phyloP scores from a whole-genome alignment of 805 yeast genomes.

The Saccharomycopsis sp. region DNA sequence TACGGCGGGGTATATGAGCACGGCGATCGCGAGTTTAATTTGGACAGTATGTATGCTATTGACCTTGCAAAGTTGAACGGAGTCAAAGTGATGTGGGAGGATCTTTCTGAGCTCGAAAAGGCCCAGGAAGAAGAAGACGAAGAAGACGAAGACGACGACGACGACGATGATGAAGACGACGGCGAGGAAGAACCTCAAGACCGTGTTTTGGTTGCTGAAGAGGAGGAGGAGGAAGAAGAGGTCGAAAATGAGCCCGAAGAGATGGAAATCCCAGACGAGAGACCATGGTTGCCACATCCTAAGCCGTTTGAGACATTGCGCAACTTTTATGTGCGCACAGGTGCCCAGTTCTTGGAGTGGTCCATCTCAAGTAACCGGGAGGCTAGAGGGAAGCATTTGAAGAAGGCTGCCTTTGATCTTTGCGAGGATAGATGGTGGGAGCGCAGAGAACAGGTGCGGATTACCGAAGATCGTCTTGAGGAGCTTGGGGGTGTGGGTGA shows the following conservation, averaged over 20 bases:
- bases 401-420: conserved; percentile 81
- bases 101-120: conserved; percentile 47
- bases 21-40: conserved; percentile 76
- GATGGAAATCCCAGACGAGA: conserved; percentile 75
- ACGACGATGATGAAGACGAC: conserved; percentile 53
- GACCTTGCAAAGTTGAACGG: conserved; percentile 88
- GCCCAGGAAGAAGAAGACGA: conserved; percentile 58
- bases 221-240: conserved; percentile 62
- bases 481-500: conserved; percentile 89
- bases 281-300: conserved; percentile 98
- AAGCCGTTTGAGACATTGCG: conserved; percentile 84
- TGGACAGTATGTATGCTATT: conserved; percentile 80
- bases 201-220: conserved; percentile 38
- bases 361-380: conserved; percentile 80
- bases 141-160: conserved; percentile 62
- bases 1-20: conserved; percentile 88
- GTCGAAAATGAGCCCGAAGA: conserved; percentile 54
- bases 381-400: conserved; percentile 83
- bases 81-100: conserved; percentile 85
- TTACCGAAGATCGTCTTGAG: conserved; percentile 82
- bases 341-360: conserved; percentile 87
- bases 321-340: conserved; percentile 78
- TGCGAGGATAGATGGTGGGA: conserved; percentile 99
- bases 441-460: conserved; percentile 85
- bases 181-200: conserved; percentile 37